Base-by-base conservation (phyloP, 495 filamentous ascomycete genomes). In the Aspergillus ostianus region DNA sequence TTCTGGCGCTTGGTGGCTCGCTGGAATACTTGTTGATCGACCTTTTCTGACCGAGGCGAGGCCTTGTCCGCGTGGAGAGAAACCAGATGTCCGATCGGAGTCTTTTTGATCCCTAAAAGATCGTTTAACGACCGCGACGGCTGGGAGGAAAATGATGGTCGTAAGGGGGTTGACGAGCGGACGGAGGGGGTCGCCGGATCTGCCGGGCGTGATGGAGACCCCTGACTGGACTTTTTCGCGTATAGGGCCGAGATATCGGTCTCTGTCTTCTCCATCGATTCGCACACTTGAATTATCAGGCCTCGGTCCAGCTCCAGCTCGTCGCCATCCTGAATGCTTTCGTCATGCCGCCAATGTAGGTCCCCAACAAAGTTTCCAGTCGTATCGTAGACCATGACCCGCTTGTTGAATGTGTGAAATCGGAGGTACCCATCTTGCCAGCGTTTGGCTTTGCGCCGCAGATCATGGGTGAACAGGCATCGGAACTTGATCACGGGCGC, bases 401-500 rank as follows among this genome's bases (percentile, higher is more conserved):
- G 86, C 63, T 87, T 90, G 74, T 97, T 97, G 80, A 95, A 95
- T 2, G 90, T 89, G 69, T 97, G 92, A 67, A 86, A 96, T 54
- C 87, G 85, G 30, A 96, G 81, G 49, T 86, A 85, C 47, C 93
- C 93, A 87, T 97, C 93, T 64, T 93, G 90, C 92, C 92, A 97
- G 50, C 89, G 77, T 73, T 97, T 97, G 54, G 88, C 85, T 73
- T 97, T 97, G 53, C 89, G 84, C 9, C 87, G 85, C 53, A 96
- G 70, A 67, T 97, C 92, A 62, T 87, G 83, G 6, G 90, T 96
- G 72, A 89, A 97, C 20, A 97, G 85, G 65, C 92, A 96, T 56
- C 84, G 78, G 66, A 86, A 93, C 62, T 94, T 91, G 64, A 88
- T 74, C 26, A 96, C 89, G 0, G 83, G 80, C 3, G 92, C 91